Evolutionary conservation across 306 rosid genomes (phyloP).

Genomic region (Gastrolobium bilobum): DNA sequence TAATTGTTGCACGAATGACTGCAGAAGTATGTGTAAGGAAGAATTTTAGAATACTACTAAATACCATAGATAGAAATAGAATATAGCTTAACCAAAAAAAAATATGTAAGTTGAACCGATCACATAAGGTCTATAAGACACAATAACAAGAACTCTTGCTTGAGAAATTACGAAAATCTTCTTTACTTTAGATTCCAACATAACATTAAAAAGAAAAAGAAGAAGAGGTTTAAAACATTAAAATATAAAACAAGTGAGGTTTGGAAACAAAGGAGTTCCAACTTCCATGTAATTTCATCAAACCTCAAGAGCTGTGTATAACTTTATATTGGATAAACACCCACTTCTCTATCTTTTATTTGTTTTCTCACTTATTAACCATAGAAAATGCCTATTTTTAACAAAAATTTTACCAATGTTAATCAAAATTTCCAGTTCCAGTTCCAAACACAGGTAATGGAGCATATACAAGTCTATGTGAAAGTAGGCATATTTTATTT

Average conservation of each 20-base stretch:
- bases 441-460: neutral
- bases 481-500: neutral
- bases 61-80: neutral
- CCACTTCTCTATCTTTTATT: no score
- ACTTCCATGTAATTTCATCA: neutral
- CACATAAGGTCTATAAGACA: neutral
- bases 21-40: slow-evolving; percentile 45
- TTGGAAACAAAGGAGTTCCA: neutral
- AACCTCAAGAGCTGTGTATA: neutral
- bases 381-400: neutral
- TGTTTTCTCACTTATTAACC: no score
- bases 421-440: neutral
- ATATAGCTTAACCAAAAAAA: no score
- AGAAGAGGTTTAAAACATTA: neutral
- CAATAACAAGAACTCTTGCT: neutral
- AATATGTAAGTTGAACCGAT: neutral
- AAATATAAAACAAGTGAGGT: neutral
- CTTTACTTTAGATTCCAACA: neutral
- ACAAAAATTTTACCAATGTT: neutral
- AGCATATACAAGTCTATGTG: neutral
- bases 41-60: neutral
- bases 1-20: slow-evolving; percentile 65
- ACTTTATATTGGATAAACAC: neutral
- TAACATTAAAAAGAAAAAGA: no score
- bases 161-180: neutral